Base-by-base conservation (phyloP, 805 yeast genomes). In the Cyberlindnera petersonii region DNA sequence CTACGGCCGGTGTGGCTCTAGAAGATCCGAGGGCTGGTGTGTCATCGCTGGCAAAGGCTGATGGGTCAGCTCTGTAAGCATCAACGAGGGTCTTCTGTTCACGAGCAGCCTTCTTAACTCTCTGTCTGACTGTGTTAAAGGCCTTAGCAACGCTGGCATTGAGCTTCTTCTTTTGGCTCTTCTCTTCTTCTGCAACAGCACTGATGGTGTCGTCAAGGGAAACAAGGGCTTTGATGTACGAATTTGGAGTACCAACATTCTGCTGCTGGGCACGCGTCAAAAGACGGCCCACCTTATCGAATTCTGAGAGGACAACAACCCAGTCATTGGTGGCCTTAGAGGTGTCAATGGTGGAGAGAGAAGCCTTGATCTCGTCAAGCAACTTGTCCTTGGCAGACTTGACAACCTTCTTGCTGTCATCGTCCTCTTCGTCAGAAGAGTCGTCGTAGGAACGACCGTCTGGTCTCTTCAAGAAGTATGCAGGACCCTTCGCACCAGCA, bases 381-480 rank as follows among this genome's bases (percentile, higher is more conserved):
- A 88, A 72, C 69, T 91, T 93, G 49, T 89, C 98, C 66, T 83
- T 86, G 38, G 97, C 96, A 42, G 93, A 80, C 68, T 86, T 89
- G 52, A 91, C 96, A 29, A 88, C 87, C 51, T 82, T 84, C 60
- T 79, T 82, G 56, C 81, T 85, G 42, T 82, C 91, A 43, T 71
- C 77, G 44, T 73, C 85, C 40, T 74, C 78, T 18, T 66, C 73
- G 8, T 65, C 64, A 27, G 64, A 67, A 28, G 64, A 61, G 30
- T 58, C 59, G 38, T 60, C 63, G 41, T 64, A 65, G 40, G 63
- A 33, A 24, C 37, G 23, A 58, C 41, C 63, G 60, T 35, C 60
- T 64, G 39, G 34, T 24, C 63, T 55, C 46, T 68, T 68, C 48
- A 67, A 59, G 49, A 67, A 68, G 63, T 69, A 68, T 15, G 69